Evolutionary conservation across 1,139 yeast species (phyloP), one percentile per base, ranked within the genome.

Genomic region (Yamadazyma kanchanaburiensis): DNA sequence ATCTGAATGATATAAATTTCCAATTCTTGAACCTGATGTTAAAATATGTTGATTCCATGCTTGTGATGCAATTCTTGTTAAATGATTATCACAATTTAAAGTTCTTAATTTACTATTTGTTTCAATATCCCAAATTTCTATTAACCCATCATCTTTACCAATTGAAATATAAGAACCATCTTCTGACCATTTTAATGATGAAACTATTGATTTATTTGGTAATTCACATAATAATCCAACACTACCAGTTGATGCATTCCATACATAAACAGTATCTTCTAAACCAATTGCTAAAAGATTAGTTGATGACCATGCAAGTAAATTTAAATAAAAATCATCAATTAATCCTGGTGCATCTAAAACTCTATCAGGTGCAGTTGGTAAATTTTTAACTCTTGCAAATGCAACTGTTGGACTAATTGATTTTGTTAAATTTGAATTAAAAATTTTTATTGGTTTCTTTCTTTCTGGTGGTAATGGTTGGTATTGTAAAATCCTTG

Each of bases 81-180:
- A 56, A 40, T 68, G 70, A 27, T 83, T 80, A 22, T 77, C 68
- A 32, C 84, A 81, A 37, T 72, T 66, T 77, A 94, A 78, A 1
- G 95, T 80, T 46, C 99, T 73, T 32, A 89, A 67, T 46, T 79
- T 79, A 12, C 80, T 59, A 46, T 72, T 76, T 11, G 85, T 74
- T 47, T 85, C 96, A 26, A 86, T 82, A 55, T 94, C 98, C 96
- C 97, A 91, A 37, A 91, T 83, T 56, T 91, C 96, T 21, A 89
- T 68, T 21, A 77, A 65, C 2, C 98, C 98, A 48, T 85, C 87
- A 32, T 81, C 84, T 43, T 77, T 73, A 6, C 96, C 97, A 25
- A 94, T 76, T 1, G 95, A 80, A 14, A 91, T 65, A 49, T 88
- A 91, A 11, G 84, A 78, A 5, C 95, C 94, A 56, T 91, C 97